Evolutionary conservation across 1,139 yeast species (phyloP).

Genomic region (Hyphopichia burtonii): DNA sequence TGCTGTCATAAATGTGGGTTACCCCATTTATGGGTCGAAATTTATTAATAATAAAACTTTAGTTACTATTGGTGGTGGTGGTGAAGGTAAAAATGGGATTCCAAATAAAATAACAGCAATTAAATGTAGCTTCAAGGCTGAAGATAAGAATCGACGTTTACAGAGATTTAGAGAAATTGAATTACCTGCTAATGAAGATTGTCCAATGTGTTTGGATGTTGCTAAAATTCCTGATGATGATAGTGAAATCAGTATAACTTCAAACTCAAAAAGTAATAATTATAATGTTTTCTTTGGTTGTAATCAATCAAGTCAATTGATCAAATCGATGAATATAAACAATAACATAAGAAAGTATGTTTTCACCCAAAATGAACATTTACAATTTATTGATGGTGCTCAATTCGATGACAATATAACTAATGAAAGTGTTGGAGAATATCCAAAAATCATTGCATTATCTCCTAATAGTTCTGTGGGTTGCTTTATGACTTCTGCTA

Average conservation of each 20-base stretch:
- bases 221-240: conserved; percentile 25
- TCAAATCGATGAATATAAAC: conserved; percentile 60
- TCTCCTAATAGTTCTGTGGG: conserved; percentile 57
- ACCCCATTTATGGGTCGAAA: conserved; percentile 79
- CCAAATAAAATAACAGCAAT: conserved; percentile 82
- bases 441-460: conserved; percentile 57
- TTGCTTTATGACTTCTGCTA: conserved; percentile 60
- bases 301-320: conserved; percentile 60
- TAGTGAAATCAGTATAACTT: conserved; percentile 10
- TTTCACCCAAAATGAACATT: conserved; percentile 55
- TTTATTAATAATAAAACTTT: conserved; percentile 63
- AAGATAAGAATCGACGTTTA: conserved; percentile 49
- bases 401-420: conserved; percentile 43
- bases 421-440: conserved; percentile 43
- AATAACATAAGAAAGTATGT: conserved; percentile 70
- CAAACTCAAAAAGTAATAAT: conserved; percentile 21
- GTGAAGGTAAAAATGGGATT: conserved; percentile 85
- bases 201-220: conserved; percentile 70
- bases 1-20: conserved; percentile 57
- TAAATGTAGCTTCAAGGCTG: conserved; percentile 53
- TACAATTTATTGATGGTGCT: conserved; percentile 59
- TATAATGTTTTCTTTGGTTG: conserved; percentile 67
- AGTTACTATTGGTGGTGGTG: conserved; percentile 91
- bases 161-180: conserved; percentile 64
- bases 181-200: conserved; percentile 63